Evolutionary conservation across 2,329 filamentous ascomycete species (phyloP), one percentile per base, ranked within the genome.

Genomic region (Dactylella cylindrospora): DNA sequence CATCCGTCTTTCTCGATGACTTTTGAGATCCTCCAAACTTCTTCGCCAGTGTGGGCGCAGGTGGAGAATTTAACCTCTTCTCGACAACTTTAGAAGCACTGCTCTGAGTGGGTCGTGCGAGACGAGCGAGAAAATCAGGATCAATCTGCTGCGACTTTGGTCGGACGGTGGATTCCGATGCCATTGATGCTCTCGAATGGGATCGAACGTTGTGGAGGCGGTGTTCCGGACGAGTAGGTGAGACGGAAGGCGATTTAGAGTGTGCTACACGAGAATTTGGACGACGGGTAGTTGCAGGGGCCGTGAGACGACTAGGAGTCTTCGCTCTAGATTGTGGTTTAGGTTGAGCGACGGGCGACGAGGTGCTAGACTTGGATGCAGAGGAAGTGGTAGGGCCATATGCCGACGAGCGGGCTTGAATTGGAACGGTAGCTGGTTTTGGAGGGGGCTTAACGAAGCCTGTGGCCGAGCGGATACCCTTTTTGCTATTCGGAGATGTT

Each of bases 31-130:
- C 46, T n/a, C 44, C 38, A 6, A 43, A 12, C 23, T 53, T 62
- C 29, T 51, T 55, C 2, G 40, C 5, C 9, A 26, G 3, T 5
- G 36, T 33, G 6, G 49, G 44, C 7, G 59, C 59, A 8, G 55
- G 59, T 26, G 59, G 51, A 4, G 51, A 54, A 9, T 44, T 43
- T 29, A 55, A n/a, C 29, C 51, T 54, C 50, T 64, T 64, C 33
- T 64, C 59, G 5, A 54, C 45, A 15, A 64, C 50, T 22, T 64
- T 64, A 8, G 49, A 49, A 31, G 59, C 59, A 20, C 59, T 64
- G 44, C 50, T 55, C 9, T 49, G 49, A 2, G 59, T 64, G 2
- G 59, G 59, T 6, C 59, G 50, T 5, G 59, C 54, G 26, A 64
- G 50, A 4, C 59, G 49, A 3, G 59, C 59, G 20, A 64, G 59